Evolutionary conservation across 305 asterid species (phyloP).

Genomic region (Fraxinus platypoda): DNA sequence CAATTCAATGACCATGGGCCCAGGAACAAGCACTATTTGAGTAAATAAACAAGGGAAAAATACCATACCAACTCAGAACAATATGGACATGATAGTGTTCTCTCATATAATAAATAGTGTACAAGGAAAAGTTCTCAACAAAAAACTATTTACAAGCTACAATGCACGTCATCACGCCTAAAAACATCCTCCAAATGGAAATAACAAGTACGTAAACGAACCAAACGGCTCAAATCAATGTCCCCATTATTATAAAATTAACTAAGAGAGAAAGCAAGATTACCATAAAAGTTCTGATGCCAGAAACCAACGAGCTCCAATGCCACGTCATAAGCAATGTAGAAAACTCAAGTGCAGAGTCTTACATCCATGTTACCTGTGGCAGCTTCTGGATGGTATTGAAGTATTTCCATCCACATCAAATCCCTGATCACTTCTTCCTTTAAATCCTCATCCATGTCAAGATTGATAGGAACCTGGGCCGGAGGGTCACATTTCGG

Average conservation of each 20-base stretch:
- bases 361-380: conserved; percentile 7
- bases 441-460: conserved; percentile 34
- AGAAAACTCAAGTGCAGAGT: conserved; percentile 7
- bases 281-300: background rate
- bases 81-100: background rate
- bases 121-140: background rate
- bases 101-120: background rate
- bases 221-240: background rate
- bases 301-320: background rate
- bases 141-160: background rate
- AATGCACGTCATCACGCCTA: background rate
- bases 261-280: background rate
- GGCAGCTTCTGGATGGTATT: conserved; percentile 33
- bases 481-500: conserved; percentile 32
- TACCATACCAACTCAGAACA: background rate
- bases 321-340: background rate
- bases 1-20: background rate
- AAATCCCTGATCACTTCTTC: conserved; percentile 36
- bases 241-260: background rate
- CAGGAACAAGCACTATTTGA: background rate
- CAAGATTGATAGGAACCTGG: conserved; percentile 33
- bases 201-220: background rate
- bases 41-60: background rate
- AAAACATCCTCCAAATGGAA: background rate
- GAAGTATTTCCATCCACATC: conserved; percentile 39